Conservation (phyloP, 345 rosid genomes). For the Camelina laxa region DNA sequence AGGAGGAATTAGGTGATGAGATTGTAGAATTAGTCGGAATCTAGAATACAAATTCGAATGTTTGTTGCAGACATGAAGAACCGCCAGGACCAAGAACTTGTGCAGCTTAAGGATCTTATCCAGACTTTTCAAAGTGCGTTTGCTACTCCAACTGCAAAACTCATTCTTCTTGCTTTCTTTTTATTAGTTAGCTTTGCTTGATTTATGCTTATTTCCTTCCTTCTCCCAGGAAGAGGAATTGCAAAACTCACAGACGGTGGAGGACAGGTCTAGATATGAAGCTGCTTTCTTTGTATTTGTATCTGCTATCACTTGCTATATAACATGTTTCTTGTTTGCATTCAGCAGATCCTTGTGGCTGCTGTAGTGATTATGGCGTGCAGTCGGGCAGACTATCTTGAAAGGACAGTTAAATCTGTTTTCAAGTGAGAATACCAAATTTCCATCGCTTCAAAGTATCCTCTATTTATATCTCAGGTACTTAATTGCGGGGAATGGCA, state of each 20-base stretch:
- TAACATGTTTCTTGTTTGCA: slow-evolving; percentile 36
- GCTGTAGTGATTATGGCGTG: slow-evolving; percentile 99
- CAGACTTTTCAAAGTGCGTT: slow-evolving; percentile 74
- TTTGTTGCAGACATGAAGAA: slow-evolving; percentile 62
- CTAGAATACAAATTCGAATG: not conserved
- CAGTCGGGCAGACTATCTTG: slow-evolving; percentile 96
- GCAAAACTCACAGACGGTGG: slow-evolving; percentile 59
- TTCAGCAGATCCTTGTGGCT: slow-evolving; percentile 71
- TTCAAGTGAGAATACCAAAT: slow-evolving; percentile 58
- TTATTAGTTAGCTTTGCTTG: not conserved
- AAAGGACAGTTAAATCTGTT: slow-evolving; percentile 78
- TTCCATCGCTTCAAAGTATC: slow-evolving; percentile 77
- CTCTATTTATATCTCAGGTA: slow-evolving; percentile 95
- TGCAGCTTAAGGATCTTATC: slow-evolving; percentile 69
- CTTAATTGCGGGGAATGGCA: slow-evolving; percentile 19
- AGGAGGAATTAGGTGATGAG: too few relatives aligned
- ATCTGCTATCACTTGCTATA: slow-evolving; percentile 15
- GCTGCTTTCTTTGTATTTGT: slow-evolving; percentile 8
- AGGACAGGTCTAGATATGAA: slow-evolving; percentile 52
- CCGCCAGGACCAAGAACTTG: slow-evolving; percentile 62
- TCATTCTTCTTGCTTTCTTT: not conserved
- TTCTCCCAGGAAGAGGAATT: slow-evolving; percentile 73
- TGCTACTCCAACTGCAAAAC: slow-evolving; percentile 15
- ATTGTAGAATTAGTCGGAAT: too few relatives aligned
- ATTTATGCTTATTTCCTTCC: slow-evolving; percentile 31